Conservation (phyloP, 768 basidiomycete species). For the Cantharellus anzutake region DNA sequence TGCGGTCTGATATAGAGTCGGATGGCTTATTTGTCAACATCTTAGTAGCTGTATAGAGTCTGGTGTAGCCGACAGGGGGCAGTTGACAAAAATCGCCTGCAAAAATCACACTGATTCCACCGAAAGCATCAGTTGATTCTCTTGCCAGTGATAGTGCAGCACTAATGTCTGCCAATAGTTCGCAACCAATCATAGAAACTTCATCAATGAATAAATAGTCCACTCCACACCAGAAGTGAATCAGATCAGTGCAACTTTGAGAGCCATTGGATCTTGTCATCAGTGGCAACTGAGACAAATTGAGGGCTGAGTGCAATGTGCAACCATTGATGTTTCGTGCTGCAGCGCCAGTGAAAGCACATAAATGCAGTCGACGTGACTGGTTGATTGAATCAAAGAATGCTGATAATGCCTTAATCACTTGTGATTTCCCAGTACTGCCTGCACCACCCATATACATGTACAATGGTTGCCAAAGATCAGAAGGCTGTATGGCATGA, state of each 20-base stretch:
- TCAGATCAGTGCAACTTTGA: not conserved
- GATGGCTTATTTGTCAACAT: not conserved
- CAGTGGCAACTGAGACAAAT: not conserved
- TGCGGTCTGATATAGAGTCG: not conserved
- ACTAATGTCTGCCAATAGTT: slow-evolving; percentile 4
- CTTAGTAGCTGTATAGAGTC: not conserved
- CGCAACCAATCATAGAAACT: slow-evolving; percentile 4
- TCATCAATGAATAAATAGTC: slow-evolving; percentile 8
- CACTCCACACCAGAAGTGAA: slow-evolving; percentile 5
- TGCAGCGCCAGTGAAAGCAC: slow-evolving; percentile 13
- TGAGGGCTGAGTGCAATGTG: slow-evolving; percentile 10
- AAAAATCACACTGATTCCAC: slow-evolving; percentile 6
- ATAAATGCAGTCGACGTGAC: slow-evolving; percentile 4
- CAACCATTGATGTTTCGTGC: slow-evolving; percentile 12
- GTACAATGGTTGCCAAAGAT: slow-evolving; percentile 5
- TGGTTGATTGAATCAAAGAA: slow-evolving; percentile 6
- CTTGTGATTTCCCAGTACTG: slow-evolving; percentile 13
- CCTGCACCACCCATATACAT: slow-evolving; percentile 12
- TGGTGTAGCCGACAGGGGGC: slow-evolving; percentile 1
- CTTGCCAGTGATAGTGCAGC: not conserved
- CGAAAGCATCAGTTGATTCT: slow-evolving; percentile 1
- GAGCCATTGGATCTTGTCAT: not conserved
- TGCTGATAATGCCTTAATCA: slow-evolving; percentile 11
- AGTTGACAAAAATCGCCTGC: slow-evolving; percentile 4
- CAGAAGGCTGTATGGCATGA: not conserved